Percentiles rank a stretch among this genome's conserved stretches.
Conservation (phyloP, 345 rosid species). For the Rhizophora apiculata region DNA sequence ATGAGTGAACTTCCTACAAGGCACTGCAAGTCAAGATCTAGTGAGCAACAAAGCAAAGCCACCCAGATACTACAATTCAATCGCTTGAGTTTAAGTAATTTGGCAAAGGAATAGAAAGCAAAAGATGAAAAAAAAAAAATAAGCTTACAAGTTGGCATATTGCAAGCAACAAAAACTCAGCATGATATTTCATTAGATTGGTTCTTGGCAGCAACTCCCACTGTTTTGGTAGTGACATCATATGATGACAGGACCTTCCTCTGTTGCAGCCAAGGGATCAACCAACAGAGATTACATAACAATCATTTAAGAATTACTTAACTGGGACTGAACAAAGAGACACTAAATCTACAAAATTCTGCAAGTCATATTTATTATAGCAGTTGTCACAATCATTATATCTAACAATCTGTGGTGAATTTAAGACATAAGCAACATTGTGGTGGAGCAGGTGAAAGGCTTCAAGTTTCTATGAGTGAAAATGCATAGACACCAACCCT, state of each 20-base stretch:
- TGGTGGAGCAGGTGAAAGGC: not conserved
- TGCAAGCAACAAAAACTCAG: conserved; percentile 29
- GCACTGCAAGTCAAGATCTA: conserved; percentile 7
- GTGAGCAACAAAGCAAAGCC: conserved; percentile 7
- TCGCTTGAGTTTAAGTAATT: not conserved
- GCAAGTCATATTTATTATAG: too few species aligned
- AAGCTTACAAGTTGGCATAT: conserved; percentile 16
- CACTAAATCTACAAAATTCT: too few species aligned
- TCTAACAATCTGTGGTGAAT: not conserved
- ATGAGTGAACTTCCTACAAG: conserved; percentile 9
- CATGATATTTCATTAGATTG: conserved; percentile 42
- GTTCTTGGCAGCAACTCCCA: conserved; percentile 38
- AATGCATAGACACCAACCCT: too few species aligned
- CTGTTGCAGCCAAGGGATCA: conserved; percentile 46
- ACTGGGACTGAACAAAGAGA: too few species aligned
- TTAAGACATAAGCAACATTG: not conserved
- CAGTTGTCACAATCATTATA: too few species aligned
- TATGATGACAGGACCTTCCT: conserved; percentile 44
- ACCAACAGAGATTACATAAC: conserved; percentile 14
- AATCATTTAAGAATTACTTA: too few species aligned
- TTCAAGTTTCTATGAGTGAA: not conserved
- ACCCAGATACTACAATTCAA: conserved; percentile 3
- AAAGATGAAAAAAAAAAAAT: conserved; percentile 1
- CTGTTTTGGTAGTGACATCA: conserved; percentile 34
- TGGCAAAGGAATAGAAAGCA: not conserved